Base-by-base conservation (phyloP, 352 stramenopile genomes). In the Pythium plurisporium region DNA sequence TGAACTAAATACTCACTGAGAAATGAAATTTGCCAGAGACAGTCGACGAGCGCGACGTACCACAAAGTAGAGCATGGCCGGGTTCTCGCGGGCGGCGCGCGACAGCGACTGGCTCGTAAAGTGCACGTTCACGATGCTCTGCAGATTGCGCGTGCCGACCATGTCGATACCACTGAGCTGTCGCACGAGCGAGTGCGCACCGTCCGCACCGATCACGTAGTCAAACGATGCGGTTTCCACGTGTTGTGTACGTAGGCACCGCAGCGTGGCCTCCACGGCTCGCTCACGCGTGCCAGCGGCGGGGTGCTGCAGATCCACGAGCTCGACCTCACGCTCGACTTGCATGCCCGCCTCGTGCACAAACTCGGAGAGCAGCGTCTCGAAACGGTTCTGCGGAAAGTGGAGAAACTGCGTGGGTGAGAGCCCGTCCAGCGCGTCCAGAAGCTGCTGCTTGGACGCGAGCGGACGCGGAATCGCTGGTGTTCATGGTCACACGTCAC, bases 41-140 rank as follows among this genome's bases (percentile, higher is more conserved):
- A 48, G 11, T 29, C 20, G 17, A 14, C 30, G 23, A 49, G 23
- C 5, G 42, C 20, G 22, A 34, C 64, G 48, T 81, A 91, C 70
- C 64, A 98, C 70, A 63, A 98, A 98, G 70, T 98, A 97, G 30
- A 98, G 72, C 95, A 98, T 98, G 30, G 76, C 91, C 14, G 78
- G 79, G 51, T 90, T 82, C 43, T 90, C 73, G 6, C 72, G 52
- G 5, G 74, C 78, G 6, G 74, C 70, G 12, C 68, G 46, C 0
- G 80, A 87, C 9, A 94, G 65, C 27, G 74, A 59, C 46, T 78
- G 72, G 68, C 86, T 96, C 30, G 79, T 94, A 72, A 98, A 98
- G 50, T 98, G 94, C 17, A 98, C 80, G 65, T 98, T 98, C 15
- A 96, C 89, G 44, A 98, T 87, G 55, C 85, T 89, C 76, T 98